Conservation (phyloP, 768 basidiomycete species). For the Lyophyllum decastes region DNA sequence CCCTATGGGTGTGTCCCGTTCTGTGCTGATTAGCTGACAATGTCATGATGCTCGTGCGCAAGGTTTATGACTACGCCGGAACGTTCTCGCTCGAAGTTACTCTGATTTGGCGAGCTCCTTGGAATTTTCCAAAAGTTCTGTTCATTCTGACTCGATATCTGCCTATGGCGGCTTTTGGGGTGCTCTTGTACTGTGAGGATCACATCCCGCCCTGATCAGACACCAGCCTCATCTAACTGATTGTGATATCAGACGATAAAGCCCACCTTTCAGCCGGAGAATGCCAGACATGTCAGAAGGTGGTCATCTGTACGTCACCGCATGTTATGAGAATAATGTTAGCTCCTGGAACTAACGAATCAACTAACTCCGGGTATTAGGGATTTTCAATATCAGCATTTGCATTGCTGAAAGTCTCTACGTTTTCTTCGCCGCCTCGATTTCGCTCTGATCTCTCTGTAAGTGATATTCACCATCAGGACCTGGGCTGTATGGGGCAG, state of each 20-base stretch:
- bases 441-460: neutral
- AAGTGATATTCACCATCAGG: constrained; percentile 1
- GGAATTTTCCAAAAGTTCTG: constrained; percentile 4
- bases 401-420: constrained; percentile 4
- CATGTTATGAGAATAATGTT: no score
- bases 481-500: constrained; percentile 5
- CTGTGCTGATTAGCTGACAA: neutral
- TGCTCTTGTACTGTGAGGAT: constrained; percentile 1
- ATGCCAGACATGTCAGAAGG: neutral
- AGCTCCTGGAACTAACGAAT: no score
- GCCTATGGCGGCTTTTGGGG: neutral
- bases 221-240: neutral
- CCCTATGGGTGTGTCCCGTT: neutral
- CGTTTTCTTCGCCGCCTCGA: neutral
- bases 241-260: neutral
- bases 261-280: neutral
- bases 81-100: neutral
- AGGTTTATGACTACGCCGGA: neutral
- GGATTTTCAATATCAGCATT: neutral
- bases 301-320: neutral
- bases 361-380: neutral
- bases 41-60: neutral
- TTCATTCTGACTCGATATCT: constrained; percentile 4
- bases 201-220: neutral
- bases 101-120: neutral